Base-by-base conservation (phyloP, 441 rosid species). In the Theobroma grandiflorum region DNA sequence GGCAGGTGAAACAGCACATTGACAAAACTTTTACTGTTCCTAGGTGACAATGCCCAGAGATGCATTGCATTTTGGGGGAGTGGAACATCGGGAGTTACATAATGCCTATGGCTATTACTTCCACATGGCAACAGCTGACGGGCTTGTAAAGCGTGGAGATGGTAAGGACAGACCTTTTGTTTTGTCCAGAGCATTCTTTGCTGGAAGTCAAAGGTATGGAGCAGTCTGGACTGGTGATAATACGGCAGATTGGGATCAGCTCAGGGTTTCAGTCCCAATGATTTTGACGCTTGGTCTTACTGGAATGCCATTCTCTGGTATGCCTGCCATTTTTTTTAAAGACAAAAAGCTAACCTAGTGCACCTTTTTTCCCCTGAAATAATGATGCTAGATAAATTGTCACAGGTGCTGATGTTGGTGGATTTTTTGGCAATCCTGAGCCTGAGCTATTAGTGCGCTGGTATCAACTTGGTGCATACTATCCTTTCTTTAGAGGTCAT, bases 161-260 rank as follows among this genome's bases (percentile, higher is more conserved):
- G 98, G 95, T 82, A 93, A 91, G 63, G 96, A 91, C 84, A 89
- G 99, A 82, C 99, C 99, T 81, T 97, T 95, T 89, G 99, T 97
- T 76, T 89, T 97, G 78, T 88, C 99, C 80, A 94, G 99, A 84
- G 99, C 99, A 75, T 70, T 94, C 83, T 95, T 94, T 89, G 91
- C 99, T 63, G 99, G 99, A 52, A 97, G 92, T 86, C 99, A 97
- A 88, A 94, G 99, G 87, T 89, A 92, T 43, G 99, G 99, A 84
- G 93, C 98, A 65, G 85, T 95, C 76, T 97, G 99, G 99, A 97
- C 99, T 33, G 99, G 99, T 50, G 99, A 97, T 86, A 97, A 97
- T 86, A 83, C 93, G 16, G 99, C 99, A 55, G 98, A 95, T 1
- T 97, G 99, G 99, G 99, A 94, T 72, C 98, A 97, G 6, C 95